These are phyloP conservation scores for Aphanocladium album DNA, from an alignment of 2,329 filamentous ascomycete genomes.

Conservation along the genomic window DNA sequence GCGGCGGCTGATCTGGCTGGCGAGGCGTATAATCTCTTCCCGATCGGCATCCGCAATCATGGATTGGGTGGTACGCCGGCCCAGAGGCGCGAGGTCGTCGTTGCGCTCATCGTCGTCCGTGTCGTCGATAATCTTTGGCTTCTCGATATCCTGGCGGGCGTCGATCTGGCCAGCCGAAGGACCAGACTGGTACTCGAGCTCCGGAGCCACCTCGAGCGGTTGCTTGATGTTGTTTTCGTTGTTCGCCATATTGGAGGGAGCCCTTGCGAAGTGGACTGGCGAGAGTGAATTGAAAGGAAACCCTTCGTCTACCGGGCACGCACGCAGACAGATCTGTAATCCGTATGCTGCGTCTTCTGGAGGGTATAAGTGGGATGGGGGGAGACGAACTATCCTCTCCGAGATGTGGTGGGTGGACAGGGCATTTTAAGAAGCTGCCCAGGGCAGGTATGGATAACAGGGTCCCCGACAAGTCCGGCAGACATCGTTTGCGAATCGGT, in stretches of 20 bases:
- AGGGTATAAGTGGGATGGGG: not conserved
- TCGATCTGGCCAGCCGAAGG: conserved; percentile 8
- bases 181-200: not conserved
- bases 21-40: conserved; percentile 35
- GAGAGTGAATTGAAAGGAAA: not conserved
- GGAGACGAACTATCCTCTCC: not conserved
- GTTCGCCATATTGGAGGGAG: conserved; percentile 9
- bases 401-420: not conserved
- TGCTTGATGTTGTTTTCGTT: not conserved
- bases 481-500: not conserved
- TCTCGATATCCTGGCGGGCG: conserved; percentile 8
- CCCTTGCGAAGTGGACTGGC: not conserved
- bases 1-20: conserved; percentile 34
- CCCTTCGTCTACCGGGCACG: not conserved
- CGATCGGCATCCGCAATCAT: conserved; percentile 29
- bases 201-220: conserved; percentile 2
- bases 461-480: conserved; percentile 1
- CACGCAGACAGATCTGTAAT: not conserved
- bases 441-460: not conserved
- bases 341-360: conserved; percentile 1
- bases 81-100: conserved; percentile 4
- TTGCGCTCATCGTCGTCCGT: not conserved
- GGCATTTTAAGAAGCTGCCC: conserved; percentile 6
- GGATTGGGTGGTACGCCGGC: conserved; percentile 11
- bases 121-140: not conserved